These are phyloP conservation scores for Lasiodiplodia theobromae DNA, from an alignment of 2,329 filamentous ascomycete species.

Conservation along the genomic window DNA sequence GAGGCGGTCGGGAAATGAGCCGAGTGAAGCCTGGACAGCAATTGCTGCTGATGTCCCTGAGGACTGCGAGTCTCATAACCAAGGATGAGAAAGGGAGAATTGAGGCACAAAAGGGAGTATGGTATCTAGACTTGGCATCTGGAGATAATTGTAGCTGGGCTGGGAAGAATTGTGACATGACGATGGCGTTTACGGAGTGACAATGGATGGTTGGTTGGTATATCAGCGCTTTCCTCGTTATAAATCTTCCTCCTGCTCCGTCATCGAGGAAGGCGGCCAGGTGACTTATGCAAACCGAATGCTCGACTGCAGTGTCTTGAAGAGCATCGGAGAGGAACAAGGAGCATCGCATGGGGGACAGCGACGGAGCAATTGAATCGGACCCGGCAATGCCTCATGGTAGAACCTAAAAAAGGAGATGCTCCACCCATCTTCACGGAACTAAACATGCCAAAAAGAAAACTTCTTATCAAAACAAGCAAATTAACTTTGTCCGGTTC, in stretches of 20 bases:
- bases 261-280: background rate
- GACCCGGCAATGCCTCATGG: background rate
- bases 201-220: background rate
- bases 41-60: too few species aligned
- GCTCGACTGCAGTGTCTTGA: background rate
- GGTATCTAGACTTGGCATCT: background rate
- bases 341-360: background rate
- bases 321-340: background rate
- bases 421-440: background rate
- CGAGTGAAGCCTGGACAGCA: background rate
- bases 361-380: background rate
- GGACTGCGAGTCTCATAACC: too few species aligned
- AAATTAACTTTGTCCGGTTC: background rate
- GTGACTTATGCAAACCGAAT: background rate
- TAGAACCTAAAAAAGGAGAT: background rate
- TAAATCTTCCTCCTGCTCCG: background rate
- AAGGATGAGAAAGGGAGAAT: too few species aligned
- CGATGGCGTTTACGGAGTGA: background rate
- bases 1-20: constrained; percentile 69
- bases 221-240: background rate
- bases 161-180: background rate
- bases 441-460: background rate
- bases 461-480: background rate
- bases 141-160: background rate
- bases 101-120: too few species aligned